phyloP scores from a whole-genome alignment of 352 stramenopile species.

The Pythium brassicae region DNA sequence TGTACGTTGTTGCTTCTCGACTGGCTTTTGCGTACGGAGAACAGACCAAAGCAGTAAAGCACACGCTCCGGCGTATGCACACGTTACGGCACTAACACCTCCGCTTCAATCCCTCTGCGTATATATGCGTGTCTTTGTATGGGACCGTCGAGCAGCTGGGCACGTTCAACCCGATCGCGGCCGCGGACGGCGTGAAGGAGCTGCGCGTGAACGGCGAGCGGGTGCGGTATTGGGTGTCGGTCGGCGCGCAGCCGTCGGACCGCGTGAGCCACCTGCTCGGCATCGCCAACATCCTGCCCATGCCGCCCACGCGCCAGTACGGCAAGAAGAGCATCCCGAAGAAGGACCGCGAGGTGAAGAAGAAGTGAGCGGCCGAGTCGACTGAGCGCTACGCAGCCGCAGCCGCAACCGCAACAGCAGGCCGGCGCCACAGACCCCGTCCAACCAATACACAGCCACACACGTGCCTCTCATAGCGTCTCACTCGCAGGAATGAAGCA shows the following conservation, averaged over 20 bases:
- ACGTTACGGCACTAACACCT: background rate
- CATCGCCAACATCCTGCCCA: conserved; percentile 77
- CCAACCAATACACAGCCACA: background rate
- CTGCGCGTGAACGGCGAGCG: conserved; percentile 84
- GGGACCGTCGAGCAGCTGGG: conserved; percentile 38
- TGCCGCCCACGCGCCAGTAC: conserved; percentile 81
- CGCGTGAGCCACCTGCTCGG: conserved; percentile 76
- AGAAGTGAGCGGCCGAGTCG: conserved; percentile 22
- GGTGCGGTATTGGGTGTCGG: conserved; percentile 85
- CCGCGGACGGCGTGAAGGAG: conserved; percentile 81
- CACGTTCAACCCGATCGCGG: conserved; percentile 86
- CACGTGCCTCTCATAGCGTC: too few relatives aligned
- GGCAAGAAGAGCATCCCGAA: conserved; percentile 83
- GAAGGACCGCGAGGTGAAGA: conserved; percentile 59
- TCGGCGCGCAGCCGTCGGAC: conserved; percentile 83
- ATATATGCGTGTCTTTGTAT: background rate
- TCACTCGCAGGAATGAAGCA: too few relatives aligned
- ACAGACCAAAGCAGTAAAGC: too few relatives aligned
- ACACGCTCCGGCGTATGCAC: background rate
- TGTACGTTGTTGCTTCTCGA: conserved; percentile 30
- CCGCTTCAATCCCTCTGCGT: background rate
- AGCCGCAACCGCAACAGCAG: too few relatives aligned
- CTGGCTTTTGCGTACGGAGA: too few relatives aligned
- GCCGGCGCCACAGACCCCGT: too few relatives aligned
- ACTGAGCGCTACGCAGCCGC: background rate